phyloP scores from a whole-genome alignment of 345 rosid species.

The Salix brachista region DNA sequence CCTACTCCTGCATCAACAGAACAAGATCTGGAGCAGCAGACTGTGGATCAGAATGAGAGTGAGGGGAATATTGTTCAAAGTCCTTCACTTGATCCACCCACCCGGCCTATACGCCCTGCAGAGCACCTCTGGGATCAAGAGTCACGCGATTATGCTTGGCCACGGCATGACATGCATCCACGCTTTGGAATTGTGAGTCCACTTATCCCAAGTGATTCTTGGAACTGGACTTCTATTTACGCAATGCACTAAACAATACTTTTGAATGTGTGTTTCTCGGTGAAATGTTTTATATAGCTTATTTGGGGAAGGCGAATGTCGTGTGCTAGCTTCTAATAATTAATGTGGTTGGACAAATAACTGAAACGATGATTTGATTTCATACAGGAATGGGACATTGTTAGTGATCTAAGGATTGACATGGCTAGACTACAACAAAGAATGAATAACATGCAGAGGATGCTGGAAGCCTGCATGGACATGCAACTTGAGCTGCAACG shows the following conservation, averaged over 20 bases:
- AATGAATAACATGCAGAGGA: conserved; percentile 87
- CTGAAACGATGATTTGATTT: conserved; percentile 13
- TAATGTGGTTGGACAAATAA: neutral
- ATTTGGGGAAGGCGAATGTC: neutral
- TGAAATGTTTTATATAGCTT: neutral
- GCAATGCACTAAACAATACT: neutral
- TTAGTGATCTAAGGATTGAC: conserved; percentile 80
- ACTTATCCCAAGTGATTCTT: conserved; percentile 8
- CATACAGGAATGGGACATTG: conserved; percentile 73
- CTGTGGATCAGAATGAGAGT: conserved; percentile 42
- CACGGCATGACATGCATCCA: conserved; percentile 59
- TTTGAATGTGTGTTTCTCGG: neutral
- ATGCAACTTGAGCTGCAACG: conserved; percentile 97
- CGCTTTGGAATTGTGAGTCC: conserved; percentile 65
- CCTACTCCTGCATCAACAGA: conserved; percentile 39
- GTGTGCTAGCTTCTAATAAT: neutral
- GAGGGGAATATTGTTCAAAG: conserved; percentile 41
- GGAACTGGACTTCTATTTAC: neutral
- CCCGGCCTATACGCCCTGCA: conserved; percentile 41
- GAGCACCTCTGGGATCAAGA: conserved; percentile 68
- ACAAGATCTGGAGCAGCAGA: conserved; percentile 56
- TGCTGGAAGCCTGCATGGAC: conserved; percentile 96
- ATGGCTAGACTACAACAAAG: conserved; percentile 91
- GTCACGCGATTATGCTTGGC: conserved; percentile 51
- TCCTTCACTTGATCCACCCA: conserved; percentile 45